These are phyloP conservation scores for Paraglomus brasilianum DNA, from an alignment of 192 early-diverging fungal genomes.

Conservation along the genomic window DNA sequence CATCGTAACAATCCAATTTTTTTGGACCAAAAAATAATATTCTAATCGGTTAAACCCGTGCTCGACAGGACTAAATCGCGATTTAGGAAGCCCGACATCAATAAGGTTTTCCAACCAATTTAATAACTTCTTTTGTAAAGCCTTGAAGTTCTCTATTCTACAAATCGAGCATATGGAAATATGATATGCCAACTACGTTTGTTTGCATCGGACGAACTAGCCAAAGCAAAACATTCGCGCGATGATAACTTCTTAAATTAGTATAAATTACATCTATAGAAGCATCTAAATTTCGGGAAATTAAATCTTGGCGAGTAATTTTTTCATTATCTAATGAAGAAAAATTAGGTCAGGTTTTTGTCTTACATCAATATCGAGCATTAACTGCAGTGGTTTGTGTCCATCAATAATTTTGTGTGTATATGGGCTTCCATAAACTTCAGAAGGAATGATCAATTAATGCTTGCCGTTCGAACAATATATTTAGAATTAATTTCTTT, in stretches of 20 bases:
- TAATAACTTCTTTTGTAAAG: slow-evolving; percentile 12
- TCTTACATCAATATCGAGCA: slow-evolving; percentile 16
- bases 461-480: slow-evolving; percentile 4
- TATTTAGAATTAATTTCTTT: slow-evolving; percentile 17
- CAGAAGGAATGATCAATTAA: slow-evolving; percentile 7
- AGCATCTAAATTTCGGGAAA: slow-evolving; percentile 13
- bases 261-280: background rate
- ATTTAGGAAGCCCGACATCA: slow-evolving; percentile 16
- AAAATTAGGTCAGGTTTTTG: slow-evolving; percentile 14
- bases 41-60: slow-evolving; percentile 6
- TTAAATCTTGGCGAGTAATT: slow-evolving; percentile 6
- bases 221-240: slow-evolving; percentile 7
- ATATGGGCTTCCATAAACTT: slow-evolving; percentile 13
- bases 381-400: slow-evolving; percentile 1
- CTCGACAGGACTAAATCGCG: background rate
- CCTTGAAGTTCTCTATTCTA: slow-evolving; percentile 18
- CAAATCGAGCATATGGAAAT: background rate
- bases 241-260: background rate
- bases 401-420: slow-evolving; percentile 11
- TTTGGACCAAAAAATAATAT: slow-evolving; percentile 13
- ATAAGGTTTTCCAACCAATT: slow-evolving; percentile 19
- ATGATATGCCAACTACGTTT: slow-evolving; percentile 19
- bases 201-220: slow-evolving; percentile 6
- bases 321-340: slow-evolving; percentile 12
- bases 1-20: background rate